These are phyloP conservation scores for Colletotrichum lupini DNA, from an alignment of 2,329 filamentous ascomycete genomes.

Conservation along the genomic window DNA sequence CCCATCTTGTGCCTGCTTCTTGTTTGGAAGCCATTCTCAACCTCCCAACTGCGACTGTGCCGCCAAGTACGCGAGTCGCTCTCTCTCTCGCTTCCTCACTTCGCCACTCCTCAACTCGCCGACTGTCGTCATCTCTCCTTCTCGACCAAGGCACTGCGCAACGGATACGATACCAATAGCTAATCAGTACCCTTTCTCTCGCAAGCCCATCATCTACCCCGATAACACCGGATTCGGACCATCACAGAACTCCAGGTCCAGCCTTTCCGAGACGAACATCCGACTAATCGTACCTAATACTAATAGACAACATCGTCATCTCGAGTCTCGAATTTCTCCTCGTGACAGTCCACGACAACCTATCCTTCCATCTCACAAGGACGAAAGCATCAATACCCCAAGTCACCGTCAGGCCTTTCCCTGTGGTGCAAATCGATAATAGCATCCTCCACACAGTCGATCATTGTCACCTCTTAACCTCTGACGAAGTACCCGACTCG, in stretches of 20 bases:
- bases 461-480: conserved; percentile 20
- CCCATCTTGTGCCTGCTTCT: not conserved
- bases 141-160: not conserved
- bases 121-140: conserved; percentile 18
- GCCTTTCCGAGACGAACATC: conserved; percentile 1
- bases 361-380: conserved; percentile 15
- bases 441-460: not conserved
- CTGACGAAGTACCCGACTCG: conserved; percentile 30
- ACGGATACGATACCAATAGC: not conserved
- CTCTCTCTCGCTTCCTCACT: not conserved
- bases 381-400: conserved; percentile 5
- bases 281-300: conserved; percentile 21
- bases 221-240: not conserved
- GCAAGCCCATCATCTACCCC: not conserved
- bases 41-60: not conserved
- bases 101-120: not conserved
- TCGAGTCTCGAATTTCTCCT: conserved; percentile 27
- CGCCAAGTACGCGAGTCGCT: not conserved
- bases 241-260: conserved; percentile 6
- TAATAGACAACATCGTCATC: conserved; percentile 15
- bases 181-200: not conserved
- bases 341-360: conserved; percentile 14
- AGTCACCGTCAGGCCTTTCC: conserved; percentile 9
- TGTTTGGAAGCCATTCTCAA: not conserved
- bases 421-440: not conserved